Conservation (phyloP, 2,329 filamentous ascomycete genomes). For the Colletotrichum endophyticum region DNA sequence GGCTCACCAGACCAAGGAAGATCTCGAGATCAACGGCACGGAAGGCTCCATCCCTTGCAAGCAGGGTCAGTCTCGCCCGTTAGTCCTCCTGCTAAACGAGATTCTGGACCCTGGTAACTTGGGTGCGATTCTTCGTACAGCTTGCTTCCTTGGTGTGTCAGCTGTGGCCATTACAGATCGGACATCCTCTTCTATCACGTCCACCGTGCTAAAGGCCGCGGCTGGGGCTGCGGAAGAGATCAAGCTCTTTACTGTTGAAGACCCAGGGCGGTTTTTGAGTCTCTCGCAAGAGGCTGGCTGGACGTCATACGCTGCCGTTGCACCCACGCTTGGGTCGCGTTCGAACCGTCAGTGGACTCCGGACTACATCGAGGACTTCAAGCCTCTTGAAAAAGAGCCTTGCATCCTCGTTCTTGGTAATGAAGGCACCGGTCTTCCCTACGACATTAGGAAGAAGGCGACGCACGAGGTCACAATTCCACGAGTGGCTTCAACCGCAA, state of each 20-base stretch:
- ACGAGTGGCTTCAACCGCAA: conserved; percentile 51
- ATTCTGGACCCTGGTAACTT: conserved; percentile 89
- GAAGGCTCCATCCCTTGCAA: conserved; percentile 50
- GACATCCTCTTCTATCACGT: conserved; percentile 75
- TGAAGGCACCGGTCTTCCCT: conserved; percentile 77
- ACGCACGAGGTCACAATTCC: conserved; percentile 72
- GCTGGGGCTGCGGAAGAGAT: conserved; percentile 86
- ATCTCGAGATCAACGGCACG: conserved; percentile 74
- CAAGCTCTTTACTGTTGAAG: conserved; percentile 71
- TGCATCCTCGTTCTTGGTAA: conserved; percentile 84
- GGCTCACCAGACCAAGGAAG: conserved; percentile 75
- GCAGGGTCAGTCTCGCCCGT: conserved; percentile 61
- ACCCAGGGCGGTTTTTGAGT: conserved; percentile 72
- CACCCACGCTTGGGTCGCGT: conserved; percentile 40
- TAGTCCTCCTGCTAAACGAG: conserved; percentile 76
- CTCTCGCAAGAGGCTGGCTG: conserved; percentile 75
- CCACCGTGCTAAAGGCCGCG: conserved; percentile 84
- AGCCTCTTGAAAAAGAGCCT: conserved; percentile 65
- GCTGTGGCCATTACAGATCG: conserved; percentile 79
- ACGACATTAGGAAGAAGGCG: conserved; percentile 66
- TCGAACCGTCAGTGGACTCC: conserved; percentile 48
- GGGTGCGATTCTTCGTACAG: conserved; percentile 86
- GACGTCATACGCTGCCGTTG: conserved; percentile 80
- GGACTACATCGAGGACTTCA: conserved; percentile 50
- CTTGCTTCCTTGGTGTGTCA: conserved; percentile 88